Evolutionary conservation across 306 rosid genomes (phyloP), one percentile per base, ranked within the genome.

Genomic region (Vicia villosa): DNA sequence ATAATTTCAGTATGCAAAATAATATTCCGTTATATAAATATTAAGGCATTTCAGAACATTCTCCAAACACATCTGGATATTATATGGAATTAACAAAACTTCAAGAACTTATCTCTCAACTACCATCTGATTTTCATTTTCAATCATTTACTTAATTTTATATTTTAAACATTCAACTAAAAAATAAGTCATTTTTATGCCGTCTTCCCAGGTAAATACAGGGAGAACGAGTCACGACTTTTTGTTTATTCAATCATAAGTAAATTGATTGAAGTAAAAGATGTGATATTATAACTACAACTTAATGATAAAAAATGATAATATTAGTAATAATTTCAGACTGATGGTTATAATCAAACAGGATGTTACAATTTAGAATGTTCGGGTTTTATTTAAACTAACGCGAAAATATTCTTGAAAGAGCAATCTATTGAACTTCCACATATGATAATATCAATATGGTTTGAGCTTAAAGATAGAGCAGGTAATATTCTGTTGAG

Each of bases 161-260:
- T 70, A 2, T 38, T 56, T 58, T 51, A 38, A 61, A 32, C 75
- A 63, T 40, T 69, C 56, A 68, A 66, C 67, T 83, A n/a, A 70
- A 82, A 30, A 76, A 76, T 73, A 68, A 74, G 72, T 66, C 54
- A 66, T 74, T 81, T 66, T 43, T 68, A 19, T 75, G 78, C 89
- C 89, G 95, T 92, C 68, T 86, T 91, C 80, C 95, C 95, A 1
- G 87, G 88, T 86, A 87, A 89, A 11, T 92, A 92, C 56, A 96
- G 98, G 74, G 98, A 92, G 76, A 87, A 54, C 68, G 82, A 80
- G 50, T 89, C 98, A 4, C 83, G 98, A 82, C 86, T 92, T 77
- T 92, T 92, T 81, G 89, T 96, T 47, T 92, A 89, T 28, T 92
- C 96, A 96, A 92, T 96, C 4, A 95, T 92, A 65, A 86, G 96